Conservation (phyloP, 75 land plant species). For the Chamaecyparis obtusa region DNA sequence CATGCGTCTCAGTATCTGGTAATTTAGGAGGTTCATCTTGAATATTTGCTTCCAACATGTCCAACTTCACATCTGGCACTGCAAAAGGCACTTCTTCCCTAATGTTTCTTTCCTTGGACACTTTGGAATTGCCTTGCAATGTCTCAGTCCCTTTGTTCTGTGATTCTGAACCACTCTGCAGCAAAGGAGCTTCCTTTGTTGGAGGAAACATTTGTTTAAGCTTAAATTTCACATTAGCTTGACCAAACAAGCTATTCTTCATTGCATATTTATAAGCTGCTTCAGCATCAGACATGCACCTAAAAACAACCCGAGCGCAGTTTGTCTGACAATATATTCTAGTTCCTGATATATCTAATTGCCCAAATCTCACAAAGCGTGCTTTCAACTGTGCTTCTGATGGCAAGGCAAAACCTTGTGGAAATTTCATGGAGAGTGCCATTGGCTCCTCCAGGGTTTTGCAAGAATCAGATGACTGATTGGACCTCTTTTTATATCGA, state of each 20-base stretch:
- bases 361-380: slow-evolving; percentile 52
- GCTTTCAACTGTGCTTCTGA: slow-evolving; percentile 57
- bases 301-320: slow-evolving; percentile 51
- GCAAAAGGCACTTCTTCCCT: not conserved
- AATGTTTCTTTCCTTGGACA: not conserved
- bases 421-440: slow-evolving; percentile 61
- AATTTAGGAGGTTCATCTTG: not conserved
- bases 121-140: not conserved
- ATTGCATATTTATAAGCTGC: slow-evolving; percentile 36
- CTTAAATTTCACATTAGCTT: slow-evolving; percentile 27
- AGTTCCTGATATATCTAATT: slow-evolving; percentile 34
- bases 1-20: slow-evolving; percentile 2
- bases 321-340: slow-evolving; percentile 48
- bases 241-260: slow-evolving; percentile 28
- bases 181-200: not conserved
- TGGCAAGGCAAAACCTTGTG: slow-evolving; percentile 47
- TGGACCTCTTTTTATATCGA: not conserved
- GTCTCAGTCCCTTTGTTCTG: not conserved
- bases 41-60: not conserved
- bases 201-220: slow-evolving; percentile 15
- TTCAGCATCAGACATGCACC: slow-evolving; percentile 43
- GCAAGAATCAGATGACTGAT: not conserved
- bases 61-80: not conserved
- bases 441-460: slow-evolving; percentile 28
- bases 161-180: not conserved